Conservation (phyloP, 1,139 yeast genomes). For the Suhomyces bribrorum region DNA sequence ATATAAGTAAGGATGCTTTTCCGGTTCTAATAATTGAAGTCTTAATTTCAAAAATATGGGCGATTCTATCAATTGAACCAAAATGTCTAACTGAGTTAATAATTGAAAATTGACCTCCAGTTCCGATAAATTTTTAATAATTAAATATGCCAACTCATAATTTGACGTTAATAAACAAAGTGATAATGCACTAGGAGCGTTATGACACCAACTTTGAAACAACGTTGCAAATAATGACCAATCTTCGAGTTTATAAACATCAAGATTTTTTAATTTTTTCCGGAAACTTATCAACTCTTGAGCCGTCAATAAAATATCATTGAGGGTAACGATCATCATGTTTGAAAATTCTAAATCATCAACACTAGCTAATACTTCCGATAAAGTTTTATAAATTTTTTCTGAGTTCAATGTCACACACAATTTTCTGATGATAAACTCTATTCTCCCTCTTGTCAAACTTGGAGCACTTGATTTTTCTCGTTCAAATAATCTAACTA, state of each 20-base stretch:
- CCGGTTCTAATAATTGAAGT: slow-evolving; percentile 85
- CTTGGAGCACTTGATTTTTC: slow-evolving; percentile 18
- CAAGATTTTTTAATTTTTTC: slow-evolving; percentile 57
- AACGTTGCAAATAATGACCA: slow-evolving; percentile 72
- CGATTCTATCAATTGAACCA: slow-evolving; percentile 74
- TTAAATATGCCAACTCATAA: slow-evolving; percentile 82
- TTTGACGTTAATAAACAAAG: slow-evolving; percentile 86
- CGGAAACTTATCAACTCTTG: slow-evolving; percentile 76
- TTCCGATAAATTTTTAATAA: slow-evolving; percentile 73
- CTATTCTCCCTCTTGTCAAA: slow-evolving; percentile 68
- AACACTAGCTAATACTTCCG: slow-evolving; percentile 64
- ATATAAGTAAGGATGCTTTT: slow-evolving; percentile 75
- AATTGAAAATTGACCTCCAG: slow-evolving; percentile 72
- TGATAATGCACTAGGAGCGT: slow-evolving; percentile 85
- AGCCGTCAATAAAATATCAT: slow-evolving; percentile 85
- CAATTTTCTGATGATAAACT: slow-evolving; percentile 79
- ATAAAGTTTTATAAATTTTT: slow-evolving; percentile 76
- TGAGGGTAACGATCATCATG: slow-evolving; percentile 82
- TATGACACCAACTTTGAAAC: slow-evolving; percentile 91
- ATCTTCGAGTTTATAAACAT: slow-evolving; percentile 55
- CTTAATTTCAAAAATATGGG: slow-evolving; percentile 90
- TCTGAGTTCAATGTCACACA: slow-evolving; percentile 83
- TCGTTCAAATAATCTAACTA: slow-evolving; percentile 66
- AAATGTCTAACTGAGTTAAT: slow-evolving; percentile 74
- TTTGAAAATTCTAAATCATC: slow-evolving; percentile 70